phyloP scores from a whole-genome alignment of 306 rosid genomes.

The Prunus davidiana region DNA sequence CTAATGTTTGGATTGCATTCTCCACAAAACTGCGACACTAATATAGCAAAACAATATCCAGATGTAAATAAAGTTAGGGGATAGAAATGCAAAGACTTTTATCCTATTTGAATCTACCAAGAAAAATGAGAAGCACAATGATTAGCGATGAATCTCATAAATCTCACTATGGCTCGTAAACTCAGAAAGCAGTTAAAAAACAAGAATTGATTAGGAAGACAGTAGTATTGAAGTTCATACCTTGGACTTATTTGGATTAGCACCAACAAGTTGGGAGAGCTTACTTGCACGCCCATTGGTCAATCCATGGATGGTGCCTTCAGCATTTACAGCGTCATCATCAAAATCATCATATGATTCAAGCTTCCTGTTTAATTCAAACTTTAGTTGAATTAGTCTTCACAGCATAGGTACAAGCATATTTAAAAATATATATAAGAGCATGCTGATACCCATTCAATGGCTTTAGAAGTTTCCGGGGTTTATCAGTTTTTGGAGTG shows the following conservation, averaged over 20 bases:
- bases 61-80: neutral
- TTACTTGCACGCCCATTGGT: conserved; percentile 37
- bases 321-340: conserved; percentile 54
- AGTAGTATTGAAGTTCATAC: conserved; percentile 27
- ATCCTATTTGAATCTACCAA: neutral
- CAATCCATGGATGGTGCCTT: conserved; percentile 20
- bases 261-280: conserved; percentile 34
- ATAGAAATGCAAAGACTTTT: neutral
- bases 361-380: conserved; percentile 52
- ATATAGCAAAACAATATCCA: neutral
- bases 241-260: conserved; percentile 55
- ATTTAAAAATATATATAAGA: neutral
- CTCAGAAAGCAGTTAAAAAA: neutral
- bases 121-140: neutral
- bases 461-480: conserved; percentile 47
- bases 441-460: conserved; percentile 60
- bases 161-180: neutral
- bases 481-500: conserved; percentile 46
- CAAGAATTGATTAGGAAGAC: neutral
- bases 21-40: neutral
- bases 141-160: neutral
- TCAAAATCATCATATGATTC: conserved; percentile 76
- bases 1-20: neutral
- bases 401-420: conserved; percentile 19
- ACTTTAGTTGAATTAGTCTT: conserved; percentile 25